Evolutionary conservation across 2,329 filamentous ascomycete genomes (phyloP).

Genomic region (Torrubiella hemipterigena): DNA sequence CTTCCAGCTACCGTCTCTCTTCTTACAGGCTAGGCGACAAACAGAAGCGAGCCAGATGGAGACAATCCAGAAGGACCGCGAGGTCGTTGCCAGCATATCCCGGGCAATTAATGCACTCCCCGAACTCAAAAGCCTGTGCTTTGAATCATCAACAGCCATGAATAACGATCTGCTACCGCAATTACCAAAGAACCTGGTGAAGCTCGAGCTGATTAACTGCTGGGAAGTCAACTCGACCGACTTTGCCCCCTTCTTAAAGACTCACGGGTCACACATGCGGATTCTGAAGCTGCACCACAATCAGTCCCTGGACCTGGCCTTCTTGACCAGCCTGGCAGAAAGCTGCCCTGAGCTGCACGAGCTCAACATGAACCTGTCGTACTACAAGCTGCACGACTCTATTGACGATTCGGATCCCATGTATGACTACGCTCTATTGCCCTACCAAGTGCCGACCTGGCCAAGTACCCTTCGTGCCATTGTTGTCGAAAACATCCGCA

Average conservation of each 20-base stretch:
- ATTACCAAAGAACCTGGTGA: conserved; percentile 53
- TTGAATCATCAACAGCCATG: conserved; percentile 64
- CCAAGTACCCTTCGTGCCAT: conserved; percentile 58
- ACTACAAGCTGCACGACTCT: conserved; percentile 57
- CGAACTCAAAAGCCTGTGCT: conserved; percentile 52
- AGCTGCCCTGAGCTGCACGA: conserved; percentile 60
- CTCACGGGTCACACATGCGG: conserved; percentile 55
- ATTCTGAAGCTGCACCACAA: conserved; percentile 67
- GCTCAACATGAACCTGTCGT: conserved; percentile 67
- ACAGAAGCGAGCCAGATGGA: conserved; percentile 17
- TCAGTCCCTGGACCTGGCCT: conserved; percentile 62
- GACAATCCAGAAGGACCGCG: conserved; percentile 26
- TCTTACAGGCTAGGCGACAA: conserved; percentile 20
- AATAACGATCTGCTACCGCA: conserved; percentile 55
- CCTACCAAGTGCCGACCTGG: conserved; percentile 63
- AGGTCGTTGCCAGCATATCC: conserved; percentile 24
- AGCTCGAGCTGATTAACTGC: conserved; percentile 69
- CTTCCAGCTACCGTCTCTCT: conserved; percentile 43
- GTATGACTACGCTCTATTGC: conserved; percentile 56
- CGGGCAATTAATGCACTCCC: conserved; percentile 35
- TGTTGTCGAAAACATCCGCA: conserved; percentile 65
- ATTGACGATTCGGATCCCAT: conserved; percentile 63
- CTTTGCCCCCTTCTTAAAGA: conserved; percentile 51
- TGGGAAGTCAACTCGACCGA: conserved; percentile 58
- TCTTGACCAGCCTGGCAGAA: conserved; percentile 52